Conservation (phyloP, 371 early-diverging fungal genomes). For the Mucor saturninus region DNA sequence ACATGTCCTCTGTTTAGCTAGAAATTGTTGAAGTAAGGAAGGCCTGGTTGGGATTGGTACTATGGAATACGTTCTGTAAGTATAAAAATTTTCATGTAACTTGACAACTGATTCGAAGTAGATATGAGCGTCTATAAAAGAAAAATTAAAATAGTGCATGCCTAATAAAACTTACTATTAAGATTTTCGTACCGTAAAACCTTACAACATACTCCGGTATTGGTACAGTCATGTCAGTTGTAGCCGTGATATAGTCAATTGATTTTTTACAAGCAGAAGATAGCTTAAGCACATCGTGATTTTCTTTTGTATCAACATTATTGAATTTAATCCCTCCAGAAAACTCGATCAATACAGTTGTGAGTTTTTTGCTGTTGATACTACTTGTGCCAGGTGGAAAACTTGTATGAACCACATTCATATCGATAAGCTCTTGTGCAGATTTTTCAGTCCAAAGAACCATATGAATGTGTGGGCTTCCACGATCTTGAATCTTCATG, state of each 20-base stretch:
- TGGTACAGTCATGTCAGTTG: slow-evolving; percentile 10
- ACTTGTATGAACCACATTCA: too few relatives aligned
- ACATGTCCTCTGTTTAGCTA: slow-evolving; percentile 13
- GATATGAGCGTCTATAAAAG: slow-evolving; percentile 16
- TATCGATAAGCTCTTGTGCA: too few relatives aligned
- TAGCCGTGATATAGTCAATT: slow-evolving; percentile 14
- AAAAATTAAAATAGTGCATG: slow-evolving; percentile 16
- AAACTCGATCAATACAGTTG: slow-evolving; percentile 25
- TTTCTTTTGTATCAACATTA: slow-evolving; percentile 16
- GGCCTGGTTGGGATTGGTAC: slow-evolving; percentile 10
- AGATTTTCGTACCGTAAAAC: slow-evolving; percentile 8
- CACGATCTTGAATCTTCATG: too few relatives aligned
- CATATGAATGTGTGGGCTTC: too few relatives aligned
- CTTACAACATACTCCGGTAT: slow-evolving; percentile 13
- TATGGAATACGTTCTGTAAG: slow-evolving; percentile 1
- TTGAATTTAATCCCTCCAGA: slow-evolving; percentile 18
- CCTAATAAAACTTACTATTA: slow-evolving; percentile 1
- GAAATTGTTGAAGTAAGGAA: slow-evolving; percentile 14
- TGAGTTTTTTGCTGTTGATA: slow-evolving; percentile 10
- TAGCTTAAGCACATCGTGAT: slow-evolving; percentile 10
- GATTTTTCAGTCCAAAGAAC: too few relatives aligned
- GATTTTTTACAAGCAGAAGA: slow-evolving; percentile 15
- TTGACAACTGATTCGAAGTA: slow-evolving; percentile 11
- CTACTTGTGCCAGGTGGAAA: too few relatives aligned
- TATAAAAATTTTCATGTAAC: slow-evolving; percentile 10